Conservation (phyloP, 1,284 basidiomycete species). For the Meripilus lineatus region DNA sequence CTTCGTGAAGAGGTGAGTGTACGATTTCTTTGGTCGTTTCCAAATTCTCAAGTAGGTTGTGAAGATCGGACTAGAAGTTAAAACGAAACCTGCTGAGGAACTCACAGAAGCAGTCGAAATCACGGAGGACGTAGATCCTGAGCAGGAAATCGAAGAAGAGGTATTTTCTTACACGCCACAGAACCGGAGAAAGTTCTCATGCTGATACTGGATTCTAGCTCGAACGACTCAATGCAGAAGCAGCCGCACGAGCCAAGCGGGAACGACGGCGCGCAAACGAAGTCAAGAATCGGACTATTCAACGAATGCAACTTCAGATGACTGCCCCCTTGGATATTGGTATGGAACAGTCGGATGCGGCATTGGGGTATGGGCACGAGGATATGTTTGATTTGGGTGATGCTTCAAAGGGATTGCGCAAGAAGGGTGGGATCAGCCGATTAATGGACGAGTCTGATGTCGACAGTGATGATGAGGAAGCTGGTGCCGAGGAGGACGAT, state of each 20-base stretch:
- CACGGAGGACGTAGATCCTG: slow-evolving; percentile 76
- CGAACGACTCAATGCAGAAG: slow-evolving; percentile 80
- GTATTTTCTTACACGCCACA: slow-evolving; percentile 31
- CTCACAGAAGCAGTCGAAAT: slow-evolving; percentile 75
- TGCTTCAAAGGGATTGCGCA: slow-evolving; percentile 48
- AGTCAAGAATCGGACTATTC: slow-evolving; percentile 81
- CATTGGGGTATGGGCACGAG: slow-evolving; percentile 66
- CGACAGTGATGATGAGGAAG: slow-evolving; percentile 36
- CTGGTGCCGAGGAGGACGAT: slow-evolving; percentile 33
- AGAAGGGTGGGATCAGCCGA: slow-evolving; percentile 38
- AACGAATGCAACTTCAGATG: slow-evolving; percentile 98
- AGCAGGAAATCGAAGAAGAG: slow-evolving; percentile 85
- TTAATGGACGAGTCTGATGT: slow-evolving; percentile 50
- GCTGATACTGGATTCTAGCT: slow-evolving; percentile 46
- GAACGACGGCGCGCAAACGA: slow-evolving; percentile 90
- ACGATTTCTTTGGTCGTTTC: too few relatives aligned
- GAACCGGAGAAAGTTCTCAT: background rate
- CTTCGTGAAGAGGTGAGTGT: slow-evolving; percentile 87
- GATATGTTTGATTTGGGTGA: slow-evolving; percentile 84
- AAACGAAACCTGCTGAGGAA: slow-evolving; percentile 67
- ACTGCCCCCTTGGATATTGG: slow-evolving; percentile 94
- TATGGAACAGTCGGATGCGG: slow-evolving; percentile 77
- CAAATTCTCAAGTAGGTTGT: background rate
- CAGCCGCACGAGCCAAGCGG: slow-evolving; percentile 69
- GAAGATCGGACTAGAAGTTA: slow-evolving; percentile 80